These are phyloP conservation scores for Mucor ambiguus DNA, from an alignment of 371 early-diverging fungal genomes.

Conservation along the genomic window DNA sequence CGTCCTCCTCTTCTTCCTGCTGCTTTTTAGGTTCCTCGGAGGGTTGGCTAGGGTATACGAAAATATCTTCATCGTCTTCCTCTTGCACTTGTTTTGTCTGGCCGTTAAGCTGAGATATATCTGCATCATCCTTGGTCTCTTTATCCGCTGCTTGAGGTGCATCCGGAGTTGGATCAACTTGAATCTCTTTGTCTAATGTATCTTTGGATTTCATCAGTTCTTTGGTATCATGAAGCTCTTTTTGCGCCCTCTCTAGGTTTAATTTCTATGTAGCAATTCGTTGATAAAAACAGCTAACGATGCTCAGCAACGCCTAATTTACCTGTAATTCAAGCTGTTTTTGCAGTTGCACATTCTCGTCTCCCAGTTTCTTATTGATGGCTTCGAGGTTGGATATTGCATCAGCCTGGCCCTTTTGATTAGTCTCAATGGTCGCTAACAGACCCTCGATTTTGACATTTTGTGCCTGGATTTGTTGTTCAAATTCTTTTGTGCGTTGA, in stretches of 20 bases:
- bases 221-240: slow-evolving; percentile 9
- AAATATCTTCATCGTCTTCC: slow-evolving; percentile 37
- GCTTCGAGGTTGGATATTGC: slow-evolving; percentile 7
- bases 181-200: slow-evolving; percentile 17
- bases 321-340: slow-evolving; percentile 23
- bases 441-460: slow-evolving; percentile 6
- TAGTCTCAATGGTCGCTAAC: slow-evolving; percentile 7
- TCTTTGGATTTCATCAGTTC: background rate
- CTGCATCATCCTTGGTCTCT: background rate
- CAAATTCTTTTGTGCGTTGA: slow-evolving; percentile 1
- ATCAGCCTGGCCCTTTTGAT: background rate
- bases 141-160: background rate
- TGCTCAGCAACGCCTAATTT: background rate
- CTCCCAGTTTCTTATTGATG: slow-evolving; percentile 12
- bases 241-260: background rate
- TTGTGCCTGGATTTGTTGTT: slow-evolving; percentile 13
- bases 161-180: slow-evolving; percentile 12
- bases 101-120: background rate
- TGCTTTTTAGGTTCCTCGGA: background rate
- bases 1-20: slow-evolving; percentile 15
- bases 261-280: background rate
- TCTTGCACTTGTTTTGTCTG: slow-evolving; percentile 16
- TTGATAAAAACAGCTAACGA: background rate
- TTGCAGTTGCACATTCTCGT: slow-evolving; percentile 16
- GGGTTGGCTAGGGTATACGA: slow-evolving; percentile 39